Evolutionary conservation across 2,329 filamentous ascomycete species (phyloP), one percentile per base, ranked within the genome.

Genomic region (Hypoxylon sp.): DNA sequence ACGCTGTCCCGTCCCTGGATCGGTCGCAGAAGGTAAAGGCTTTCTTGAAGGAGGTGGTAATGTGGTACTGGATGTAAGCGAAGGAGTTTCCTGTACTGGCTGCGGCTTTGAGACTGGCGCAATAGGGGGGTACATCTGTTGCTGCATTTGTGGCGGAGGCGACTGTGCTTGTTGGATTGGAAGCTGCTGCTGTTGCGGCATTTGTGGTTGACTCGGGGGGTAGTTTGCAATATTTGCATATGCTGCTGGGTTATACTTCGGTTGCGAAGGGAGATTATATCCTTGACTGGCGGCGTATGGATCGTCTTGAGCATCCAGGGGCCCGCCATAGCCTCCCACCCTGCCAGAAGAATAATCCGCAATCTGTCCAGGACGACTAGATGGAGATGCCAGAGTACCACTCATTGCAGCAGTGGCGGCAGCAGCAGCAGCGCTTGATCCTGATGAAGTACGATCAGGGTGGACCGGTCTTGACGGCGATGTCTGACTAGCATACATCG

Each of bases 181-280:
- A 30, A 78, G 80, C 65, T 71, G 76, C 61, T 81, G 80, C 57
- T 80, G 80, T 30, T 77, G 77, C 25, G 76, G 74, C 50, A 79
- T 75, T 65, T 82, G 81, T 45, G 81, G 81, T 53, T 78, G 79
- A 60, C 69, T 73, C 46, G 78, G 79, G 69, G 76, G 79, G 70
- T 85, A 88, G 56, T 78, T 82, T 73, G 82, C 85, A 71, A 88
- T 85, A 74, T 85, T 88, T 63, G 90, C 91, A 76, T 94, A 96
- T 68, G 90, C 90, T 23, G 88, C 88, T 27, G 92, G 92, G 76
- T 96, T 92, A 77, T 96, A 96, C 71, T 88, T 88, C 41, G 88
- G 83, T 70, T 90, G 88, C 67, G 75, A 72, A 43, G 74, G 73
- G 27, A 71, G 59, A 56, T 71, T 73, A 54, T 77, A 76, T n/a